Conservation (phyloP, 2,329 filamentous ascomycete genomes). For the Canariomyces notabilis region DNA sequence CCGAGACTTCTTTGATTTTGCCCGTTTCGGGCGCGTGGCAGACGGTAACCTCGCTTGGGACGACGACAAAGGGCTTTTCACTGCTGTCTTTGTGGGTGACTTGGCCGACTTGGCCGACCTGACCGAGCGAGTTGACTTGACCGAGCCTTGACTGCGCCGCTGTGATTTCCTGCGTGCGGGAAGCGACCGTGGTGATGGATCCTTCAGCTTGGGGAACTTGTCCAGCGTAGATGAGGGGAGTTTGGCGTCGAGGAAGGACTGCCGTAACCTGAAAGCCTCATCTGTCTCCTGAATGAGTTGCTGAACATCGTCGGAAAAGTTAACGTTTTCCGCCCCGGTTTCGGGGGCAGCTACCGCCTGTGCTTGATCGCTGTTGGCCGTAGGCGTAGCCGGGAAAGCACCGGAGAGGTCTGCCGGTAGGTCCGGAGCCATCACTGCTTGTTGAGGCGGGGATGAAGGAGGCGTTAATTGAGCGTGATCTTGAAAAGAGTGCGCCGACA, state of each 20-base stretch:
- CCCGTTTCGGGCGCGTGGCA: constrained; percentile 35
- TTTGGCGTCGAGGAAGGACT: constrained; percentile 37
- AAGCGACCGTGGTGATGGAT: constrained; percentile 7
- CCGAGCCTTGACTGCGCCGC: constrained; percentile 22
- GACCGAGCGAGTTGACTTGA: constrained; percentile 15
- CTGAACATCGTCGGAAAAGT: constrained; percentile 35
- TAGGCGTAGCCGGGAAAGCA: not conserved
- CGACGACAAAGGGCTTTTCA: constrained; percentile 19
- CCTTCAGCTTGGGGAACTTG: constrained; percentile 14
- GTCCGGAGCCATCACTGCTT: constrained; percentile 11
- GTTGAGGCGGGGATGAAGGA: constrained; percentile 17
- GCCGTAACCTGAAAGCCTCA: constrained; percentile 44
- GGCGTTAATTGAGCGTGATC: constrained; percentile 15
- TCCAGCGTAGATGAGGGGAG: constrained; percentile 18
- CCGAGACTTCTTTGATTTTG: constrained; percentile 37
- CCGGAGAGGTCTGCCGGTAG: constrained; percentile 2
- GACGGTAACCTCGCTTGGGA: constrained; percentile 29
- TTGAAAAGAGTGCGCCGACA: constrained; percentile 5
- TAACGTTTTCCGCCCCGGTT: not conserved
- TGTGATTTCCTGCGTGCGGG: constrained; percentile 21
- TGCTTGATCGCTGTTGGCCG: constrained; percentile 1
- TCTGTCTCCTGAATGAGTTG: constrained; percentile 47
- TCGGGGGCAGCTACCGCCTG: constrained; percentile 6
- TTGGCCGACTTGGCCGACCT: constrained; percentile 22
- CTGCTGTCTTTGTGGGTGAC: constrained; percentile 22